phyloP scores from a whole-genome alignment of 129 eudicot species.

The Tagetes patula region DNA sequence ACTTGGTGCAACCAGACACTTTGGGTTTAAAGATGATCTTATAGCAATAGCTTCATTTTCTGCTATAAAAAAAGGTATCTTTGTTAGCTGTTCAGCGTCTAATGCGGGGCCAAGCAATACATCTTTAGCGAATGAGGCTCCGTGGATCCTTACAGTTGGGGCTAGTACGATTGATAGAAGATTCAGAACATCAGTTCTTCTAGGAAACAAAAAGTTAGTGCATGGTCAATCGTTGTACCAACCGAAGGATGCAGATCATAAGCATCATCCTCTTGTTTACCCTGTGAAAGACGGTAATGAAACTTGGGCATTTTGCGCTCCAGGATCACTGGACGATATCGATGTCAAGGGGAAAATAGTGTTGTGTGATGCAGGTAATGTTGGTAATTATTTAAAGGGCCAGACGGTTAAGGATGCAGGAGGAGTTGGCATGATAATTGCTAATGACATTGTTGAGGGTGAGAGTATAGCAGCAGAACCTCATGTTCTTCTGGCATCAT shows the following conservation, averaged over 20 bases:
- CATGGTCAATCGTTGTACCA: constrained; percentile 53
- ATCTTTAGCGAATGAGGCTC: constrained; percentile 43
- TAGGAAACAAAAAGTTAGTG: constrained; percentile 34
- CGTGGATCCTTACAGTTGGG: constrained; percentile 71
- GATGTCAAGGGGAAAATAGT: constrained; percentile 30
- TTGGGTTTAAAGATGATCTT: background rate
- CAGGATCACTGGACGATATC: constrained; percentile 35
- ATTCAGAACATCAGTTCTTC: constrained; percentile 40
- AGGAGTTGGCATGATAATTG: constrained; percentile 59
- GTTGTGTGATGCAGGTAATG: constrained; percentile 1
- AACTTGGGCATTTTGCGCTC: constrained; percentile 20
- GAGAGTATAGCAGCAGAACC: constrained; percentile 33
- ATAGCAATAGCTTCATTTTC: background rate
- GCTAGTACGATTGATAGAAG: constrained; percentile 57
- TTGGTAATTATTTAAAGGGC: constrained; percentile 24
- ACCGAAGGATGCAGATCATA: constrained; percentile 34
- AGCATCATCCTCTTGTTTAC: constrained; percentile 49
- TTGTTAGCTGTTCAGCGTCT: constrained; percentile 58
- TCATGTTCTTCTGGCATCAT: constrained; percentile 52
- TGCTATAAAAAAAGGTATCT: constrained; percentile 53
- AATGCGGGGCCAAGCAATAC: constrained; percentile 42
- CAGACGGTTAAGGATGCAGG: constrained; percentile 46
- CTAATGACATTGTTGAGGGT: constrained; percentile 25
- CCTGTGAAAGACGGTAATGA: constrained; percentile 21
- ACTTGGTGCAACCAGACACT: background rate